phyloP scores from a whole-genome alignment of 331 rosid species.

The Cydonia oblonga region DNA sequence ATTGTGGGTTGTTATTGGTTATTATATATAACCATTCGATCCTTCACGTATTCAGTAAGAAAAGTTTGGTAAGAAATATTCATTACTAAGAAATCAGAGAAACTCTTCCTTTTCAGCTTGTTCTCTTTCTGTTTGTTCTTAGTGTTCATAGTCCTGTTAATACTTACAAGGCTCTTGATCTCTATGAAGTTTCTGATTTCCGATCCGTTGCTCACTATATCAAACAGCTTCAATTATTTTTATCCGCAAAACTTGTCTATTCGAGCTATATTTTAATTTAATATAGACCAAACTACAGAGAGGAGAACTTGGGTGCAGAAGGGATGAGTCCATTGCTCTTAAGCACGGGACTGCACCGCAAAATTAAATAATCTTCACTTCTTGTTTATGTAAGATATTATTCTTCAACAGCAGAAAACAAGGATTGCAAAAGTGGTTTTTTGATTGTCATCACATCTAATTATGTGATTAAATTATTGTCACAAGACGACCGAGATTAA shows the following conservation, averaged over 20 bases:
- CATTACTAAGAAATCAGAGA: too few relatives aligned
- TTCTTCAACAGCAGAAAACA: not conserved
- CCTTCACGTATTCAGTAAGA: too few relatives aligned
- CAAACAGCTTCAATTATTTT: conserved; percentile 34
- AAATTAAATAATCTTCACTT: too few relatives aligned
- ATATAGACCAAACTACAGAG: not conserved
- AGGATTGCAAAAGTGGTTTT: not conserved
- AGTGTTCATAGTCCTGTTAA: too few relatives aligned
- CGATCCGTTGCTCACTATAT: conserved; percentile 50
- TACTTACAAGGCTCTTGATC: conserved; percentile 62
- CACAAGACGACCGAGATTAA: not conserved
- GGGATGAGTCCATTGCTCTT: not conserved
- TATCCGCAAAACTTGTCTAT: not conserved
- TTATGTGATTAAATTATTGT: not conserved
- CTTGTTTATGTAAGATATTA: not conserved
- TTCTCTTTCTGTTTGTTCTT: too few relatives aligned
- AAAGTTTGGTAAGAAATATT: too few relatives aligned
- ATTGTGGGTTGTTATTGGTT: too few relatives aligned
- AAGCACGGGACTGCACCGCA: not conserved
- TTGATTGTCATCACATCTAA: not conserved
- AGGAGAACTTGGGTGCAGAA: not conserved
- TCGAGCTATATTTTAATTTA: too few relatives aligned
- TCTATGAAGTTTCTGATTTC: conserved; percentile 49
- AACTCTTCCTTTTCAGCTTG: too few relatives aligned
- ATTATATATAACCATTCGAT: too few relatives aligned